These are phyloP conservation scores for Eucalyptus virginea DNA, from an alignment of 345 rosid genomes.

Conservation along the genomic window DNA sequence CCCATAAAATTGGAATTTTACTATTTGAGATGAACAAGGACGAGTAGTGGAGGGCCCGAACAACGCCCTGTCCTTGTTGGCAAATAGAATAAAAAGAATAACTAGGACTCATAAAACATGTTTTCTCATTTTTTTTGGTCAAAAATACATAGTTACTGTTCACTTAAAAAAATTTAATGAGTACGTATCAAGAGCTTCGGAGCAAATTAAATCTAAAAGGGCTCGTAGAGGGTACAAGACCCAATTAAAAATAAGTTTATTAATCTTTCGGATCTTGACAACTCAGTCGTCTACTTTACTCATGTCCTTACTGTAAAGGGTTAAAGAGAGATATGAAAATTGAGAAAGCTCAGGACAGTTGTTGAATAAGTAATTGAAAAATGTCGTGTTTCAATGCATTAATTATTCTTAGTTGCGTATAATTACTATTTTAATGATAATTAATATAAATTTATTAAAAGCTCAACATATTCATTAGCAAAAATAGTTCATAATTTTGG, in stretches of 20 bases:
- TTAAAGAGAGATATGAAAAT: no score
- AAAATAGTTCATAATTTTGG: background rate
- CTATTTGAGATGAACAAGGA: background rate
- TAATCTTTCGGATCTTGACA: accelerated
- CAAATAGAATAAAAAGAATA: background rate
- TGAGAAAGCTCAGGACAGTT: background rate
- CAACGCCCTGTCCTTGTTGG: background rate
- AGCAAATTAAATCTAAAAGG: background rate
- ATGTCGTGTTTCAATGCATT: background rate
- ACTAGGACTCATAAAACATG: background rate
- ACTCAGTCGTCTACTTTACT: no score
- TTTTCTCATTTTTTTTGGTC: background rate
- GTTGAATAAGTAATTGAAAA: background rate
- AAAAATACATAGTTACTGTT: background rate
- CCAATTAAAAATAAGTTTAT: background rate
- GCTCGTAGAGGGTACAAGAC: accelerated
- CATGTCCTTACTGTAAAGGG: background rate
- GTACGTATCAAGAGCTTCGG: background rate
- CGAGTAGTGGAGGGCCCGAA: background rate
- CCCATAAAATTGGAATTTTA: background rate
- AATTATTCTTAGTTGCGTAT: background rate
- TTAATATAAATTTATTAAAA: background rate
- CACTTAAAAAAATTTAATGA: background rate
- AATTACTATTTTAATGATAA: background rate
- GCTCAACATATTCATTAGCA: background rate